Evolutionary conservation across 176 grass and related monocot species (phyloP).

Genomic region (Oryza nivara): DNA sequence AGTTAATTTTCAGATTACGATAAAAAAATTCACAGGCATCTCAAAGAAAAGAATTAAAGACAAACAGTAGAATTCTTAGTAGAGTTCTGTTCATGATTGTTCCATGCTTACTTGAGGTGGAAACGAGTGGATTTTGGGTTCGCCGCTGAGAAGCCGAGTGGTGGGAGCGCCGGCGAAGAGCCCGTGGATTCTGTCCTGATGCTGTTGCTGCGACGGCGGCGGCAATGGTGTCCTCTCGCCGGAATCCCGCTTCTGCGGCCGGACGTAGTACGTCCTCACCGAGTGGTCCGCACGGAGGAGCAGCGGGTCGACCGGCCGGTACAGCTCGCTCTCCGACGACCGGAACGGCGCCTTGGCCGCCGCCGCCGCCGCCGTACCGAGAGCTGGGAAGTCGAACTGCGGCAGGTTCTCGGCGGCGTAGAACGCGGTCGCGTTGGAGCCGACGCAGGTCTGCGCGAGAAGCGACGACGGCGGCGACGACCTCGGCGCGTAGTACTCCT

Average conservation of each 20-base stretch:
- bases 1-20: slow-evolving; percentile 13
- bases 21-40: no score
- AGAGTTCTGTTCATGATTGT: not conserved
- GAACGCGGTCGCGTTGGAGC: slow-evolving; percentile 51
- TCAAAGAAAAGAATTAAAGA: not conserved
- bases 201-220: slow-evolving; percentile 15
- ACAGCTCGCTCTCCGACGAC: not conserved
- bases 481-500: slow-evolving; percentile 24
- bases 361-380: not conserved
- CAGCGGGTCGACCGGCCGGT: slow-evolving; percentile 11
- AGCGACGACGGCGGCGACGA: not conserved
- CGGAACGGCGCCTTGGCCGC: not conserved
- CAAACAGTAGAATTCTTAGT: not conserved
- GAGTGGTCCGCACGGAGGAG: slow-evolving; percentile 30
- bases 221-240: slow-evolving; percentile 26
- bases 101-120: slow-evolving; percentile 26
- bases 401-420: slow-evolving; percentile 34
- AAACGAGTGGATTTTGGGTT: slow-evolving; percentile 29
- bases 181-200: slow-evolving; percentile 14
- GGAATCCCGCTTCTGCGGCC: slow-evolving; percentile 25
- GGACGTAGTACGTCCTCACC: slow-evolving; percentile 59
- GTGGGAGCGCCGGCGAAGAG: slow-evolving; percentile 11
- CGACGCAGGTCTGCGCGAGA: slow-evolving; percentile 43
- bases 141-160: slow-evolving; percentile 20
- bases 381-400: slow-evolving; percentile 8